Evolutionary conservation across 768 basidiomycete species (phyloP), one percentile per base, ranked within the genome.

Genomic region (Lyophyllum semitale): DNA sequence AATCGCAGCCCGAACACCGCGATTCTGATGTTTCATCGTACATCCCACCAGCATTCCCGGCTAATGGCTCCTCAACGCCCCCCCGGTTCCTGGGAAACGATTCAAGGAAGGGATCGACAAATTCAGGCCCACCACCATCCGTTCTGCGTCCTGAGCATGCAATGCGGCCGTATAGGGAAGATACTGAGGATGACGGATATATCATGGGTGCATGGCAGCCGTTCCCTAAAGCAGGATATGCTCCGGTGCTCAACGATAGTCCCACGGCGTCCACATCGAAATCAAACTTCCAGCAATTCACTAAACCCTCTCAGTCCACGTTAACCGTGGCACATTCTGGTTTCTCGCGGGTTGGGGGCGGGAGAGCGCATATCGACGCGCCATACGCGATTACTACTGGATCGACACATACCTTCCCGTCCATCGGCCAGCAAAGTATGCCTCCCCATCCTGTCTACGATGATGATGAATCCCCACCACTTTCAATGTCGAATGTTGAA

Each of bases 141-240:
- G 89, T 91, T 5, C 77, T 93, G 58, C 83, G 84, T 33, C 92
- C 91, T 0, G 91, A 93, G 61, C 89, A 91, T 44, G 89, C 87
- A 4, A 76, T 86, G 57, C 79, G 81, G 43, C 90, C 88, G 26
- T 91, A 91, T 66, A 79, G 78, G 59, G 89, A 92, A 64, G 88
- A 92, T 40, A 88, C 81, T 60, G 91, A 92, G 56, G 89, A 89
- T 62, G 91, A 91, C 59, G 89, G 91, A 12, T 89, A 78, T 60
- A 97, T 98, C 65, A 96, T 98, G 93, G 88, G 87, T 38, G 92
- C 95, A n/a, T 96, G 93, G 92, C 86, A 88, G 60, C 84, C 87
- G 26, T 89, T 84, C 75, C 83, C 83, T 0, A 74, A 79, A 7
- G 68, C 77, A 20, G 81, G 81, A 0, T 84, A 84, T 64, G 51